phyloP scores from a whole-genome alignment of 139 green algal genomes.

The Tetradesmus lagerheimii region DNA sequence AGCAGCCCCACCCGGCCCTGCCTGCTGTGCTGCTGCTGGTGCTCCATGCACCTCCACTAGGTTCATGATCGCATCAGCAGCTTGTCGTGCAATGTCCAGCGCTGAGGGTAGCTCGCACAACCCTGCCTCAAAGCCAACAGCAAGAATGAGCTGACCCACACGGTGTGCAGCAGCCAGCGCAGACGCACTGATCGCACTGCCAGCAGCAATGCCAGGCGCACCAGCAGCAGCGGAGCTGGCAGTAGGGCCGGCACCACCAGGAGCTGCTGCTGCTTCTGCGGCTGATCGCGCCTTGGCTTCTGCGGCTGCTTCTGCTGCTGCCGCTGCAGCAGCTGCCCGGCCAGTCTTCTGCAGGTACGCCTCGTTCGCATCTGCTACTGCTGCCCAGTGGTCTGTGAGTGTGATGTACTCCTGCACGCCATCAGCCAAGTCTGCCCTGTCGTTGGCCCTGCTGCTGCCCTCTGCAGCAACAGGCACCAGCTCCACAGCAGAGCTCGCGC shows the following conservation, averaged over 20 bases:
- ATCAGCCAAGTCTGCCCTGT: conserved; percentile 16
- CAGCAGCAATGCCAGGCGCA: background rate
- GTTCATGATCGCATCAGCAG: conserved; percentile 33
- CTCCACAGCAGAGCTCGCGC: conserved; percentile 40
- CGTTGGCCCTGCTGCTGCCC: conserved; percentile 35
- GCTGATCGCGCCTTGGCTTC: background rate
- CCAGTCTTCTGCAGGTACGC: conserved; percentile 32
- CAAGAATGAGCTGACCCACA: conserved; percentile 42
- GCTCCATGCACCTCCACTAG: conserved; percentile 13
- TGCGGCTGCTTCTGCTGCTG: background rate
- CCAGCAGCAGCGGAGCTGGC: background rate
- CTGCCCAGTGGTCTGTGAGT: conserved; percentile 33
- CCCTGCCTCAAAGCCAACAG: conserved; percentile 47
- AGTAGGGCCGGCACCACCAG: background rate
- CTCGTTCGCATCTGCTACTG: conserved; percentile 36
- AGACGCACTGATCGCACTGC: background rate
- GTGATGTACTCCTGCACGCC: conserved; percentile 42
- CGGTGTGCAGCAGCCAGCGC: conserved; percentile 35
- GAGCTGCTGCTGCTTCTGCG: background rate
- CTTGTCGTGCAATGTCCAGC: conserved; percentile 40
- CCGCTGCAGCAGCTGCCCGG: background rate
- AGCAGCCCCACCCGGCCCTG: background rate
- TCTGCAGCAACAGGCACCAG: conserved; percentile 20
- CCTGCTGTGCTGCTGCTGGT: background rate
- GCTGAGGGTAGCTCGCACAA: conserved; percentile 40